Evolutionary conservation across 2,329 filamentous ascomycete species (phyloP).

Genomic region (Dryadomyces quercus-mongolicae): DNA sequence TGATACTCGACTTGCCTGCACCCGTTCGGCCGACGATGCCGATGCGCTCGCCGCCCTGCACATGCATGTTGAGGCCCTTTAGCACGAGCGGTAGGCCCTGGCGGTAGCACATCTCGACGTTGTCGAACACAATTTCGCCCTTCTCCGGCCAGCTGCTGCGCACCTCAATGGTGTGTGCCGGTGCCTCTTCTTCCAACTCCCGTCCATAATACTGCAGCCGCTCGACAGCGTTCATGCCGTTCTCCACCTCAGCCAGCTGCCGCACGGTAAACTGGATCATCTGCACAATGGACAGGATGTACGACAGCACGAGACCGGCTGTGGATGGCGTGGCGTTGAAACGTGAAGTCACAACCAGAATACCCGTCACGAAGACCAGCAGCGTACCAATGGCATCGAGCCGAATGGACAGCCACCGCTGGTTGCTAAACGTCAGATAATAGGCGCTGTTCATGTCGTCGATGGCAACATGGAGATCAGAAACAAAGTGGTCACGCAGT

Average conservation of each 20-base stretch:
- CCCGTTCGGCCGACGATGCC: conserved; percentile 74
- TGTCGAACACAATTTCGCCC: conserved; percentile 66
- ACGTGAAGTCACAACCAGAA: conserved; percentile 82
- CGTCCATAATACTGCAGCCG: conserved; percentile 83
- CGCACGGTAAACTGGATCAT: conserved; percentile 94
- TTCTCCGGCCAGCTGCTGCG: conserved; percentile 70
- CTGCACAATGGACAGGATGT: conserved; percentile 85
- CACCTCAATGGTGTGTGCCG: conserved; percentile 63
- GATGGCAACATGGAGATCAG: conserved; percentile 57
- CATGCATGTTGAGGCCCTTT: conserved; percentile 57
- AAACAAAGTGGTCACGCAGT: conserved; percentile 61
- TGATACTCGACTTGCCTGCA: conserved; percentile 73
- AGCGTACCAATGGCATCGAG: conserved; percentile 74
- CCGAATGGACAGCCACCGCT: conserved; percentile 80
- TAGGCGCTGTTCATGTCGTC: conserved; percentile 92
- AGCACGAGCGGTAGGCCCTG: conserved; percentile 60
- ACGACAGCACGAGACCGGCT: conserved; percentile 77
- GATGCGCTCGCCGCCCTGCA: conserved; percentile 64
- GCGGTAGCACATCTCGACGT: conserved; percentile 71
- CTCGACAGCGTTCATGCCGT: conserved; percentile 95
- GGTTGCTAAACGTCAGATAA: conserved; percentile 89
- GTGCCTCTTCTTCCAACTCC: conserved; percentile 78
- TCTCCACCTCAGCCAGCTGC: conserved; percentile 90
- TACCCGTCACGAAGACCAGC: conserved; percentile 77
- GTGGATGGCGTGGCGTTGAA: conserved; percentile 79